Percentiles rank a stretch among this genome's conserved stretches.
Conservation (phyloP, 2,329 filamentous ascomycete species). For the Fusarium brachygibbosum region DNA sequence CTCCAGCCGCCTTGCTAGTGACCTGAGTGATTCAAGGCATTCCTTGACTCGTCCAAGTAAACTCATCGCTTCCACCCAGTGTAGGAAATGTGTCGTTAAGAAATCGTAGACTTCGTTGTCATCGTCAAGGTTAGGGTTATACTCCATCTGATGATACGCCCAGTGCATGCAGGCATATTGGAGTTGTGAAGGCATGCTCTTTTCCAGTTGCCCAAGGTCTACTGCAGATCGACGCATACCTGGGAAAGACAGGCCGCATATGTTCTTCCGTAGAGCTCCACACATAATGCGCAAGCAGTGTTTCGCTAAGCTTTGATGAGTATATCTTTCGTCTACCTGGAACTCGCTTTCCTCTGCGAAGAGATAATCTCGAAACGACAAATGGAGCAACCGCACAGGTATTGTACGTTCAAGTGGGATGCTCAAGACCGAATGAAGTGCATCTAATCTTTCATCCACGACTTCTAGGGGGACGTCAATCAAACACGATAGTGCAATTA, state of each 20-base stretch:
- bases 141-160: slow-evolving; percentile 50
- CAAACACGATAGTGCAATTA: too few relatives aligned
- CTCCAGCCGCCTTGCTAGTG: neutral
- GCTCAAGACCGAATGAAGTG: too few relatives aligned
- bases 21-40: neutral
- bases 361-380: slow-evolving; percentile 56
- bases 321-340: slow-evolving; percentile 54
- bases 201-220: neutral
- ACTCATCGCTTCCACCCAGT: neutral
- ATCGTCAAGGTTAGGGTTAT: too few relatives aligned
- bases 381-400: neutral
- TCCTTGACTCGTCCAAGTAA: too few relatives aligned
- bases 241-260: too few relatives aligned
- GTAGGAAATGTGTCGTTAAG: too few relatives aligned
- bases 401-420: too few relatives aligned
- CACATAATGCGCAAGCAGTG: slow-evolving; percentile 51
- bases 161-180: slow-evolving; percentile 45
- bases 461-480: too few relatives aligned
- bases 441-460: too few relatives aligned
- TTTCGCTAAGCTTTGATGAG: slow-evolving; percentile 51
- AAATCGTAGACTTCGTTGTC: too few relatives aligned
- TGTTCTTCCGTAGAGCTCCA: neutral
- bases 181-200: neutral
- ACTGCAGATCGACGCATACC: neutral
- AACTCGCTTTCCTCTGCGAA: slow-evolving; percentile 45